Evolutionary conservation across 306 rosid species (phyloP).

Genomic region (Arachis stenosperma): DNA sequence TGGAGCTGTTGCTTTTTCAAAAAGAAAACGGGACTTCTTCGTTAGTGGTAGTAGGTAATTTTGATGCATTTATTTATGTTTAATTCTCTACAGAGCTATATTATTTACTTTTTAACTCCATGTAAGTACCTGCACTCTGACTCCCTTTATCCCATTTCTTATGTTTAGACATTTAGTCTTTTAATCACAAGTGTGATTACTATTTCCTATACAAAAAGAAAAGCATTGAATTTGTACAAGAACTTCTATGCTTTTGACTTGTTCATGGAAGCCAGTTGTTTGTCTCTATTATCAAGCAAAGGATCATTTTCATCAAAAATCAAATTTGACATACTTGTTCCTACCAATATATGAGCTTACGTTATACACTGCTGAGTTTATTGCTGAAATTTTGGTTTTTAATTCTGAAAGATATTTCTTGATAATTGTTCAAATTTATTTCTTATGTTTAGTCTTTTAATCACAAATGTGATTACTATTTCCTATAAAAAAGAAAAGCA

Average conservation of each 20-base stretch:
- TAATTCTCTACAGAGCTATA: background rate
- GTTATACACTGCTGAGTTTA: background rate
- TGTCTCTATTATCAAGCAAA: constrained; percentile 13
- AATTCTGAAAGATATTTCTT: background rate
- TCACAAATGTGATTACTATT: background rate
- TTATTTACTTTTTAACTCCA: constrained; percentile 3
- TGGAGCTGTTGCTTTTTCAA: constrained; percentile 92
- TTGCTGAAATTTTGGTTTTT: constrained; percentile 9
- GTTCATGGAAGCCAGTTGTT: background rate
- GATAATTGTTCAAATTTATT: constrained; percentile 18
- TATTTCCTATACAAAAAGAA: background rate
- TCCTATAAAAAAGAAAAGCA: background rate
- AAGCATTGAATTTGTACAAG: background rate
- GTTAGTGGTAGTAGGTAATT: constrained; percentile 94
- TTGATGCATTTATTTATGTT: constrained; percentile 34
- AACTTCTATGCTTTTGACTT: background rate
- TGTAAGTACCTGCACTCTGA: constrained; percentile 7
- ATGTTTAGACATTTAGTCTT: constrained; percentile 17
- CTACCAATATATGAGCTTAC: constrained; percentile 27
- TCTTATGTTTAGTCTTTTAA: constrained; percentile 5
- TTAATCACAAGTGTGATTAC: constrained; percentile 15
- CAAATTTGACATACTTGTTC: background rate
- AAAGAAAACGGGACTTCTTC: constrained; percentile 71
- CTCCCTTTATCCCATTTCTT: constrained; percentile 11
- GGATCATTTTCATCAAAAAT: constrained; percentile 13